Evolutionary conservation across 805 yeast genomes (phyloP), one percentile per base, ranked within the genome.

Genomic region (Wickerhamiella kazuoi): DNA sequence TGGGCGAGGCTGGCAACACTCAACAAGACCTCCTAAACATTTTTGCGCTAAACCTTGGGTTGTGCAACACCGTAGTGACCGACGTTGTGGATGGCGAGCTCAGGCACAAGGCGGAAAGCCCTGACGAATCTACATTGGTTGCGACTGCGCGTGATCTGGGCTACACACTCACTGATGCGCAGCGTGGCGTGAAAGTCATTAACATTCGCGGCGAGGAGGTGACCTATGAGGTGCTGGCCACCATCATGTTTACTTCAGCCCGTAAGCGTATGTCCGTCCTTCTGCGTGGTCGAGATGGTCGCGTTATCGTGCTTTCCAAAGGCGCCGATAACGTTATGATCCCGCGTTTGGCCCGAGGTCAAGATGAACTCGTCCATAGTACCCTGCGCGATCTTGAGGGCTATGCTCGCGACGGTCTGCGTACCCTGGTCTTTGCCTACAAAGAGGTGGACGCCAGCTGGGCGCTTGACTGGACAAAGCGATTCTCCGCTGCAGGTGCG

Each of bases 301-400:
- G 58, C 28, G 61, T 71, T 23, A 51, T 72, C 16, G 57, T 79
- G 43, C 61, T 71, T 41, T 55, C 71, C 39, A 79, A 79, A 50
- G 93, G 93, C 40, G 98, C 99, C 2, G 98, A 90, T 56, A 82
- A 82, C 50, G 69, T 87, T 9, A 81, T 90, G 36, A 55, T 86
- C 38, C 94, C 86, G 38, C 68, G 80, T 42, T 63, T 90, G 42
- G 19, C 21, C 4, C 21, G 17, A 7, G 17, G 21, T 7, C 17
- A 17, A 4, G 21, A 3, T 20, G 16, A 30, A 8, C 32, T 36
- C 16, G n/a, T 68, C 40, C 58, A 63, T 28, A 63, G 65, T 41
- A 79, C 86, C 9, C 75, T 78, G 6, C 57, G 67, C 38, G 75
- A 79, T 47, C 60, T 80, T 38, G 79, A 75, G 47, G 72, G 69